phyloP scores from a whole-genome alignment of 768 basidiomycete species.

The Boletus subparvulus region DNA sequence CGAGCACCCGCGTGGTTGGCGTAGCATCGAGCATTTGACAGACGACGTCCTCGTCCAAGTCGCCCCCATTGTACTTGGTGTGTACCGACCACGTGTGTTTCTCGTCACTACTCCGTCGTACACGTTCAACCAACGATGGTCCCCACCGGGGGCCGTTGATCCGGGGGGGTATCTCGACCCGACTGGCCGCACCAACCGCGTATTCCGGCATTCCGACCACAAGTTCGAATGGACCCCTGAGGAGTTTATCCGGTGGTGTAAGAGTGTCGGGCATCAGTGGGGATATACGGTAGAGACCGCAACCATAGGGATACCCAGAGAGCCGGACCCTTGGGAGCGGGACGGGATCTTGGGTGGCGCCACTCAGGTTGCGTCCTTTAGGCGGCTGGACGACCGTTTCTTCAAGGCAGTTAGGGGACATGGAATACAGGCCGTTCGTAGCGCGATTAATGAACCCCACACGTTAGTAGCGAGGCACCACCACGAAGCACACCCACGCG shows the following conservation, averaged over 20 bases:
- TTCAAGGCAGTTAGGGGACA: constrained; percentile 33
- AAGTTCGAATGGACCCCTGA: constrained; percentile 86
- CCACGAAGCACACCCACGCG: constrained; percentile 51
- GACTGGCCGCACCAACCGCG: constrained; percentile 65
- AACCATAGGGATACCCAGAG: constrained; percentile 57
- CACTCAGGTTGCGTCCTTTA: constrained; percentile 65
- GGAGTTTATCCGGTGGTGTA: constrained; percentile 71
- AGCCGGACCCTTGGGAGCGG: constrained; percentile 71
- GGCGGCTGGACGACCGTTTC: constrained; percentile 39
- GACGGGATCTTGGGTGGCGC: constrained; percentile 65
- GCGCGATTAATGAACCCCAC: constrained; percentile 36
- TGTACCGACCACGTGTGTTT: constrained; percentile 71
- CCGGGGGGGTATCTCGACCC: constrained; percentile 67
- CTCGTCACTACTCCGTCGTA: constrained; percentile 86
- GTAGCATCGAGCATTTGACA: constrained; percentile 78
- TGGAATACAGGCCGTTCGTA: constrained; percentile 7
- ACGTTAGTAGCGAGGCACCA: constrained; percentile 45
- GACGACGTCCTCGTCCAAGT: constrained; percentile 58
- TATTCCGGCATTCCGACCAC: constrained; percentile 83
- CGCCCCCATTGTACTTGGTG: constrained; percentile 69
- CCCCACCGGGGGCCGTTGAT: constrained; percentile 47
- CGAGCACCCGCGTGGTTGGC: constrained; percentile 3
- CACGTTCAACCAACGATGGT: constrained; percentile 77
- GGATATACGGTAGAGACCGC: constrained; percentile 65
- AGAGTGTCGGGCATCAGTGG: constrained; percentile 56